Evolutionary conservation across 1,284 basidiomycete genomes (phyloP).

Genomic region (Moesziomyces parantarcticus): DNA sequence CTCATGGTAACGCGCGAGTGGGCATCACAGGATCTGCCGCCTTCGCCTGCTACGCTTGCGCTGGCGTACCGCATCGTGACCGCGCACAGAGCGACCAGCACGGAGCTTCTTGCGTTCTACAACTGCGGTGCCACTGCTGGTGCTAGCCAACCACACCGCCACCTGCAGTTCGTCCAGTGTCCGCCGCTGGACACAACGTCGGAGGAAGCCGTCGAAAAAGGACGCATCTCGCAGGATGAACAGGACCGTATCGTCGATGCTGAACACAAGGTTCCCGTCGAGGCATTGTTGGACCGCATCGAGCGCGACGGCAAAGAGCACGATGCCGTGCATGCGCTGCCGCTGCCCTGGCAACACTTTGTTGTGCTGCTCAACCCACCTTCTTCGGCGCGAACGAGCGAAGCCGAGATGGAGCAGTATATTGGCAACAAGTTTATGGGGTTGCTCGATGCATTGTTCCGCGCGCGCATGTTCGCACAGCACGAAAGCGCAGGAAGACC

Average conservation of each 20-base stretch:
- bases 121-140: slow-evolving; percentile 63
- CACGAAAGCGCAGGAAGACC: not conserved
- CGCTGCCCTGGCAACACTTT: slow-evolving; percentile 66
- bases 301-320: slow-evolving; percentile 60
- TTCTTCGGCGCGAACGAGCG: slow-evolving; percentile 8
- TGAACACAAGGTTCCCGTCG: slow-evolving; percentile 53
- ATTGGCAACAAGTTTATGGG: slow-evolving; percentile 56
- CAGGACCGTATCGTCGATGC: slow-evolving; percentile 25
- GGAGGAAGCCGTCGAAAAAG: slow-evolving; percentile 2
- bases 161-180: slow-evolving; percentile 63
- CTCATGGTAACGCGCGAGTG: slow-evolving; percentile 62
- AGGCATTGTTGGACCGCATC: slow-evolving; percentile 56
- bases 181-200: slow-evolving; percentile 23
- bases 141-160: slow-evolving; percentile 62
- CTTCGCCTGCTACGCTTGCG: slow-evolving; percentile 52
- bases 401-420: slow-evolving; percentile 36
- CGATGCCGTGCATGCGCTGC: slow-evolving; percentile 55
- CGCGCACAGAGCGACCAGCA: slow-evolving; percentile 15
- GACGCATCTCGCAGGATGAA: slow-evolving; percentile 22
- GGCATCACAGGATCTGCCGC: slow-evolving; percentile 59
- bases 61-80: slow-evolving; percentile 56
- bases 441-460: slow-evolving; percentile 60
- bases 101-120: slow-evolving; percentile 61
- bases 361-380: slow-evolving; percentile 52
- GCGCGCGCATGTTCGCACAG: slow-evolving; percentile 37